phyloP scores from a whole-genome alignment of 306 rosid genomes.

The Prunus mume region DNA sequence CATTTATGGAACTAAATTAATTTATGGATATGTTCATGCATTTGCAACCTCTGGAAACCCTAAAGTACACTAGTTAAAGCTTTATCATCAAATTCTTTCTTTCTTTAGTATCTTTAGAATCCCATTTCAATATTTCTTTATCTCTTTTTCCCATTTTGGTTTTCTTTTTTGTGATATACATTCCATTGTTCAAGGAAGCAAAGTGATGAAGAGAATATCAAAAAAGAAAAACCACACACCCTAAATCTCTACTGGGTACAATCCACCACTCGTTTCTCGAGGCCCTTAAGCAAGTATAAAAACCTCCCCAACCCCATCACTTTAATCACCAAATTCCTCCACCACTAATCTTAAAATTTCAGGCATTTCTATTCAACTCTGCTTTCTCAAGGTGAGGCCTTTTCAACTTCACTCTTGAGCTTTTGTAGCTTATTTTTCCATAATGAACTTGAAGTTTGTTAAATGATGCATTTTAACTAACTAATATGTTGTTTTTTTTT shows the following conservation, averaged over 20 bases:
- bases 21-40: background rate
- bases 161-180: slow-evolving; percentile 25
- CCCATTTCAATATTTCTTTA: slow-evolving; percentile 20
- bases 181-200: slow-evolving; percentile 44
- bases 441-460: background rate
- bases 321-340: slow-evolving; percentile 28
- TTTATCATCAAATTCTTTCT: background rate
- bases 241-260: slow-evolving; percentile 18
- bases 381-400: slow-evolving; percentile 21
- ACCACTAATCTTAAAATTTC: background rate
- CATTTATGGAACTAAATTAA: background rate
- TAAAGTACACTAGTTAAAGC: slow-evolving; percentile 6
- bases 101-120: slow-evolving; percentile 19
- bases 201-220: slow-evolving; percentile 25
- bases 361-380: background rate
- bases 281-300: slow-evolving; percentile 63
- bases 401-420: background rate
- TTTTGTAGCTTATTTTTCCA: background rate
- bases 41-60: slow-evolving; percentile 18
- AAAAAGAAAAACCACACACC: slow-evolving; percentile 27
- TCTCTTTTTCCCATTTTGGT: slow-evolving; percentile 27
- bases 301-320: slow-evolving; percentile 34
- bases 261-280: slow-evolving; percentile 50
- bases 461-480: background rate
- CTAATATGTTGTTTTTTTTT: background rate